Evolutionary conservation across 768 basidiomycete species (phyloP).

Genomic region (Calocybe gangraenosa): DNA sequence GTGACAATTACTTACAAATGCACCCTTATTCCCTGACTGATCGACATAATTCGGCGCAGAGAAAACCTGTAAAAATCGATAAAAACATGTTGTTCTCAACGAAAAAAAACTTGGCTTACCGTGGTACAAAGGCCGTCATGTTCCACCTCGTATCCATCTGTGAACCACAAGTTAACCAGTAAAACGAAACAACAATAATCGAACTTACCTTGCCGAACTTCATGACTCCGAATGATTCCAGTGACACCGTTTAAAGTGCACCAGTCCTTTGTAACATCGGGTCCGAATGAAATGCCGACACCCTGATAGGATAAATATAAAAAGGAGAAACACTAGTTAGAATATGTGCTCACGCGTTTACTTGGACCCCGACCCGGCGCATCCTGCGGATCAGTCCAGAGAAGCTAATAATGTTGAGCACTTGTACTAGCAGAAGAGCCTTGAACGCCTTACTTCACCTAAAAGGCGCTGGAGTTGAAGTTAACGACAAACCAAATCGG

Average conservation of each 20-base stretch:
- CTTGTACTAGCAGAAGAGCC: neutral
- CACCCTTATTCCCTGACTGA: constrained; percentile 88
- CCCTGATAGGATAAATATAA: constrained; percentile 48
- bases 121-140: constrained; percentile 95
- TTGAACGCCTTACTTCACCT: constrained; percentile 56
- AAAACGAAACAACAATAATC: neutral
- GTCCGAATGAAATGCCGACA: constrained; percentile 94
- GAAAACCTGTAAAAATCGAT: constrained; percentile 58
- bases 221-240: constrained; percentile 91
- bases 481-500: constrained; percentile 10
- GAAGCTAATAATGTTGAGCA: constrained; percentile 51
- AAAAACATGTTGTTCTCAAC: neutral
- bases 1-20: constrained; percentile 58
- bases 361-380: constrained; percentile 88
- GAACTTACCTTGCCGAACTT: constrained; percentile 81
- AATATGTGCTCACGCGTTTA: constrained; percentile 79
- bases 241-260: constrained; percentile 83
- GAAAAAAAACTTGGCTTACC: constrained; percentile 34
- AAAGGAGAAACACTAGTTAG: too few relatives aligned
- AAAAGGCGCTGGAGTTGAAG: constrained; percentile 7
- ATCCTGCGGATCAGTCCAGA: constrained; percentile 97
- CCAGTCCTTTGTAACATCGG: constrained; percentile 89
- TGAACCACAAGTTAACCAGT: constrained; percentile 4
- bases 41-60: constrained; percentile 96
- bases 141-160: constrained; percentile 92